phyloP scores from a whole-genome alignment of 2,329 filamentous ascomycete genomes.

The Phyllosticta capitalensis region DNA sequence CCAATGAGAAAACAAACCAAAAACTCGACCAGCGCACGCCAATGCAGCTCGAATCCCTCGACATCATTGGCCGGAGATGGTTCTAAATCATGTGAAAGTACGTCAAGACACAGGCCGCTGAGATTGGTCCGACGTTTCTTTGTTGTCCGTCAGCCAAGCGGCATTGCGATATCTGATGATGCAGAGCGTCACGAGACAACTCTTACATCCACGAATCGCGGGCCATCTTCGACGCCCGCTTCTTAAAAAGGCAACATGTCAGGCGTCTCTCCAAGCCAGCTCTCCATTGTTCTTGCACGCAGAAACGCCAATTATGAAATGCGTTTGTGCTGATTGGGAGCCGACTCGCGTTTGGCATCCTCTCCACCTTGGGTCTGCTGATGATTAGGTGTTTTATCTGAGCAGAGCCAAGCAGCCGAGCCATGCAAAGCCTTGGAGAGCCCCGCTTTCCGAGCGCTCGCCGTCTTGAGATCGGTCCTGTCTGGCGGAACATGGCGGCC shows the following conservation, averaged over 20 bases:
- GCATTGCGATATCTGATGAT: constrained; percentile 5
- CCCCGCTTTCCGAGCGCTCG: background rate
- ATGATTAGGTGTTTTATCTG: background rate
- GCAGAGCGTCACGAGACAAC: constrained; percentile 5
- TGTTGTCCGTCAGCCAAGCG: constrained; percentile 7
- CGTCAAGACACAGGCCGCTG: background rate
- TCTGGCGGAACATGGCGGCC: background rate
- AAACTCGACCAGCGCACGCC: background rate
- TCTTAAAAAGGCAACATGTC: background rate
- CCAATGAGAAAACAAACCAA: background rate
- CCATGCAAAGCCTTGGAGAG: background rate
- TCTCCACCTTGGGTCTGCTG: background rate
- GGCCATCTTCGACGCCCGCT: background rate
- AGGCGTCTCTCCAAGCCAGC: background rate
- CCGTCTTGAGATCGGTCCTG: background rate
- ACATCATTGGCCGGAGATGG: background rate
- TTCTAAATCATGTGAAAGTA: background rate
- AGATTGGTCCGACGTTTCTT: constrained; percentile 1
- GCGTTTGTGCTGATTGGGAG: background rate
- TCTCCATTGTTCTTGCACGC: background rate
- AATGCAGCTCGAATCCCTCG: background rate
- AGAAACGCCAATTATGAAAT: background rate
- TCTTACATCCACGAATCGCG: background rate
- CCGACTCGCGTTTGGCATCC: background rate
- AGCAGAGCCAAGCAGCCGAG: background rate